A percentile compares a stretch with the other conserved stretches of the same genome.
Evolutionary conservation across 140 eudicot species (phyloP).

Genomic region (Senecio squalidus): DNA sequence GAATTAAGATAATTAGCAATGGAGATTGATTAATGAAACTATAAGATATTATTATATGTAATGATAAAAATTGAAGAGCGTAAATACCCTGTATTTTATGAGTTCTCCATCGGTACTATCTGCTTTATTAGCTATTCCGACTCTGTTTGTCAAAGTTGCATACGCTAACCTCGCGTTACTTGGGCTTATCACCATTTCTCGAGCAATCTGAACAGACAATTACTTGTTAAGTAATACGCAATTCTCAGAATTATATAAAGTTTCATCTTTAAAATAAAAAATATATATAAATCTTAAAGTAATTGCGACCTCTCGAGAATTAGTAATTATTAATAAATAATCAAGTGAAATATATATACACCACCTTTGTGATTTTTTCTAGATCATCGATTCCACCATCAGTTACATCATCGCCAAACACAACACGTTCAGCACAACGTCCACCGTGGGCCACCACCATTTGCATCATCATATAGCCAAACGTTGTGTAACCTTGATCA

Average conservation of each 20-base stretch:
- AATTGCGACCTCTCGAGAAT: too few relatives aligned
- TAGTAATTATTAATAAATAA: too few relatives aligned
- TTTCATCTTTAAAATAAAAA: not conserved
- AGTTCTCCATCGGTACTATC: slow-evolving; percentile 58
- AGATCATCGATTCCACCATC: slow-evolving; percentile 91
- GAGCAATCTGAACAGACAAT: slow-evolving; percentile 57
- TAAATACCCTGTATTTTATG: slow-evolving; percentile 79
- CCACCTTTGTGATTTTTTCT: slow-evolving; percentile 80
- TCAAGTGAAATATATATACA: not conserved
- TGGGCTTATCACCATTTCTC: slow-evolving; percentile 97
- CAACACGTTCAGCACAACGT: slow-evolving; percentile 84
- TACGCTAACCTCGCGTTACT: slow-evolving; percentile 75
- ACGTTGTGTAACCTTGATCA: slow-evolving; percentile 80
- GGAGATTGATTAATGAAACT: not conserved
- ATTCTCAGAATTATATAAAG: not conserved
- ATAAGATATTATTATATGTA: not conserved
- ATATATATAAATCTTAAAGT: too few relatives aligned
- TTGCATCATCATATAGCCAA: slow-evolving; percentile 96
- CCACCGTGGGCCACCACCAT: slow-evolving; percentile 99
- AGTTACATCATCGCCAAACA: slow-evolving; percentile 81
- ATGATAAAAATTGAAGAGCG: not conserved
- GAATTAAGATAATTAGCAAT: slow-evolving; percentile 19
- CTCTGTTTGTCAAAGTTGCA: slow-evolving; percentile 72
- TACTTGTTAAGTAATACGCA: slow-evolving; percentile 8
- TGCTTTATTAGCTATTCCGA: slow-evolving; percentile 53